Evolutionary conservation across 2,329 filamentous ascomycete species (phyloP).

Genomic region (Mollisiaceae sp.): DNA sequence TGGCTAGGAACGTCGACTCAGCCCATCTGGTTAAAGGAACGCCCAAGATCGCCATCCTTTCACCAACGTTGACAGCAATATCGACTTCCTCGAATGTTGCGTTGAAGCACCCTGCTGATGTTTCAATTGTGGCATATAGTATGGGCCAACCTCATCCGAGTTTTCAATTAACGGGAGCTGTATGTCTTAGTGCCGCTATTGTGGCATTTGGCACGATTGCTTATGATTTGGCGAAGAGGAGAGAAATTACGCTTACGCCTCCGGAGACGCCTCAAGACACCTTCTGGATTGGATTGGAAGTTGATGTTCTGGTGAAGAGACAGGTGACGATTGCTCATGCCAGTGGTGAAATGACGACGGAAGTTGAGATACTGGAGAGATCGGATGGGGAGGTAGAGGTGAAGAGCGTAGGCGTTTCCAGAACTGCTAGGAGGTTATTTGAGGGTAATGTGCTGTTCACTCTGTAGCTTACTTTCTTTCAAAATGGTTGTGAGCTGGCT

Average conservation of each 20-base stretch:
- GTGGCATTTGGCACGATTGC: slow-evolving; percentile 48
- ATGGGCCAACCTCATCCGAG: slow-evolving; percentile 57
- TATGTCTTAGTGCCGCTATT: slow-evolving; percentile 53
- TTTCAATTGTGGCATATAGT: slow-evolving; percentile 53
- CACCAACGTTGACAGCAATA: slow-evolving; percentile 23
- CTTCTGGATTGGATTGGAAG: background rate
- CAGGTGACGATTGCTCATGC: slow-evolving; percentile 38
- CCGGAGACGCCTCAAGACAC: background rate
- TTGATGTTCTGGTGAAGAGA: background rate
- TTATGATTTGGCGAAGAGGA: slow-evolving; percentile 17
- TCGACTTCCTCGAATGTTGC: background rate
- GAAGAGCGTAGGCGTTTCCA: slow-evolving; percentile 17
- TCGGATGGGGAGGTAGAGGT: slow-evolving; percentile 3
- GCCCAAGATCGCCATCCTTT: slow-evolving; percentile 64
- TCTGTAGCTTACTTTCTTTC: slow-evolving; percentile 6
- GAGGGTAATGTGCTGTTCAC: slow-evolving; percentile 19
- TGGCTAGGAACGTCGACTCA: slow-evolving; percentile 49
- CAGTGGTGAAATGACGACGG: slow-evolving; percentile 41
- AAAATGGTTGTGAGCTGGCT: background rate
- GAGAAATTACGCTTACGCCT: background rate
- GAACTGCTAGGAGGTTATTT: slow-evolving; percentile 22
- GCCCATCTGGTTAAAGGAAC: slow-evolving; percentile 43
- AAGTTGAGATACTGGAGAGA: slow-evolving; percentile 30
- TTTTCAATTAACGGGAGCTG: slow-evolving; percentile 57
- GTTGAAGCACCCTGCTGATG: slow-evolving; percentile 39